Evolutionary conservation across 2,329 filamentous ascomycete species (phyloP).

Genomic region (Trichoderma koningiopsis): DNA sequence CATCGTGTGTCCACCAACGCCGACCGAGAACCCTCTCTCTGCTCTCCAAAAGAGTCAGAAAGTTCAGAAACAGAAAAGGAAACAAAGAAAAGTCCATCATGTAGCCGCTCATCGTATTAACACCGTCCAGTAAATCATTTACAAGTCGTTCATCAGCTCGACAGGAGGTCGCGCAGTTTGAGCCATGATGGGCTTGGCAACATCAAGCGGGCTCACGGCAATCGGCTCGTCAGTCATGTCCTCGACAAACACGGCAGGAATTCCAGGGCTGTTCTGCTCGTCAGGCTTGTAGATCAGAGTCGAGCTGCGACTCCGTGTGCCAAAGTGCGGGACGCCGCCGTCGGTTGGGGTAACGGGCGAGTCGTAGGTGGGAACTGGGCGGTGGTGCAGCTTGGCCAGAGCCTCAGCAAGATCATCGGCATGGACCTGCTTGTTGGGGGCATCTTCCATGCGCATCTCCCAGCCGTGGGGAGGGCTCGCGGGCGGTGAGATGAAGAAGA

Average conservation of each 20-base stretch:
- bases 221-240: conserved; percentile 63
- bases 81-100: neutral
- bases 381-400: conserved; percentile 62
- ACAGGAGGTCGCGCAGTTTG: conserved; percentile 66
- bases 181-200: conserved; percentile 53
- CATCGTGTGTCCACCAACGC: conserved; percentile 7
- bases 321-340: conserved; percentile 31
- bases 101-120: neutral
- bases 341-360: conserved; percentile 40
- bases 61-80: neutral
- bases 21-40: neutral
- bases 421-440: conserved; percentile 70
- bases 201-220: conserved; percentile 47
- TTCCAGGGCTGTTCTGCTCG: conserved; percentile 55
- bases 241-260: conserved; percentile 68
- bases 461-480: conserved; percentile 69
- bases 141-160: conserved; percentile 60
- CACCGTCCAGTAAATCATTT: neutral
- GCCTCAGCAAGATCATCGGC: conserved; percentile 70
- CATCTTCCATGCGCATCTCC: conserved; percentile 68
- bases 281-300: conserved; percentile 67
- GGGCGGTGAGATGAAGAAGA: conserved; percentile 73
- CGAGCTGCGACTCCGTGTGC: conserved; percentile 60
- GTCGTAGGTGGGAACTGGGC: conserved; percentile 32
- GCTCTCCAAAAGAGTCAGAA: neutral